Base-by-base conservation (phyloP, 2,329 filamentous ascomycete genomes). In the Salinomyces thailandicus region DNA sequence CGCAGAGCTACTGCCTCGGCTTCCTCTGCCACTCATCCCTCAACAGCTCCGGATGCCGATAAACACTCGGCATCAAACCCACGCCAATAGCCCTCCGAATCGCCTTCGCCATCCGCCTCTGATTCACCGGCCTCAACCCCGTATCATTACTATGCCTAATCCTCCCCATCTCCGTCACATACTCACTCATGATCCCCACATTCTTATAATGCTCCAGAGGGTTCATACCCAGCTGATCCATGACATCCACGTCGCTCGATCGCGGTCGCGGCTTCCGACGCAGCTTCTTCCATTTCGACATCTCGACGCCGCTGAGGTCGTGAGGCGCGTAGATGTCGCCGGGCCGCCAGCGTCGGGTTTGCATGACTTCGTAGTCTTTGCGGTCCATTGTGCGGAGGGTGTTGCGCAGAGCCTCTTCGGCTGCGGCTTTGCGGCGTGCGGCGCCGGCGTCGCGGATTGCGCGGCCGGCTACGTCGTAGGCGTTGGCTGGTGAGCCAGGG, bases 201-300 rank as follows among this genome's bases (percentile, higher is more conserved):
- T 98, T 98, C 86, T 86, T 85, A 64, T 96, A 98, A 63, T 91
- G 76, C 47, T 83, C 74, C 41, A 91, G 51, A 11, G 91, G 89
- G 49, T 85, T 81, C 41, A 95, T 67, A 15, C 79, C 81, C 54
- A 95, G 60, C 26, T 79, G 66, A 59, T 95, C 86, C 46, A 95
- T 77, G 5, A 82, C 75, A 60, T 98, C 89, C 36, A 58, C 48
- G 38, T 33, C 37, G 11, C 34, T 19, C 12, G 30, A 30, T 15
- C 18, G 17, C 16, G 38, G 29, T 14, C 32, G 14, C 13, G 39
- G 39, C 34, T 47, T 41, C 46, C 60, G 62, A 38, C 65, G 61
- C 46, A 63, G 63, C 57, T 64, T 69, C 60, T 72, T 77, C 81
- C 82, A 94, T 68, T 93, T 93, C 55, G 64, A 64, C 76, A 83